Conservation (phyloP, 2,329 filamentous ascomycete genomes). For the Sordariomycetes sp. region DNA sequence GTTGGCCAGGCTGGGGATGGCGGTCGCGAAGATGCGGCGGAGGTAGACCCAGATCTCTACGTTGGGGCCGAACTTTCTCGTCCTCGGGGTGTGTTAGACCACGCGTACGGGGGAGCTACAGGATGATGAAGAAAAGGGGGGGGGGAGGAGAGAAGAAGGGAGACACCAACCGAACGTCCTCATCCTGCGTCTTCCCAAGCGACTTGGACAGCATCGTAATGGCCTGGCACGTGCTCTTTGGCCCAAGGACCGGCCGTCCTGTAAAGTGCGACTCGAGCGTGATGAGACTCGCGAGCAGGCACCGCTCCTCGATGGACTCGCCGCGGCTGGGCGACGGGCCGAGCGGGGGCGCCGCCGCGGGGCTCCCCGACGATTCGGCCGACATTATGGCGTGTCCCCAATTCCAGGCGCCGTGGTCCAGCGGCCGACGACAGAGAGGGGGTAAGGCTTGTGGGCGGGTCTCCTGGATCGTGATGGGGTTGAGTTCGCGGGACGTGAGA, state of each 20-base stretch:
- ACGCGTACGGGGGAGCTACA: background rate
- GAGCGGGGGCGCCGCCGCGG: slow-evolving; percentile 19
- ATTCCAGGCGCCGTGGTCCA: background rate
- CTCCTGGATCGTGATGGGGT: background rate
- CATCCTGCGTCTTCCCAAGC: slow-evolving; percentile 50
- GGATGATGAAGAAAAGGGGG: background rate
- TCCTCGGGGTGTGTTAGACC: background rate
- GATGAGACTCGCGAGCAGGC: slow-evolving; percentile 46
- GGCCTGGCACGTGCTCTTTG: slow-evolving; percentile 38
- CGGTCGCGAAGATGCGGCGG: slow-evolving; percentile 45
- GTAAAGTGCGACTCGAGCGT: slow-evolving; percentile 50
- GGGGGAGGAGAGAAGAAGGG: background rate
- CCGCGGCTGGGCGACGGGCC: slow-evolving; percentile 1
- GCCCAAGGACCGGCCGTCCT: slow-evolving; percentile 41
- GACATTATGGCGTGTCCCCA: background rate
- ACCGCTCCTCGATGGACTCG: slow-evolving; percentile 49
- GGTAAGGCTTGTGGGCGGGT: background rate
- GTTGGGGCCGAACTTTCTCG: slow-evolving; percentile 47
- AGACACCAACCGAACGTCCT: slow-evolving; percentile 40
- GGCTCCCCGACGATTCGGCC: slow-evolving; percentile 7
- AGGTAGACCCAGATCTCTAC: slow-evolving; percentile 54
- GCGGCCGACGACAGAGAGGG: background rate
- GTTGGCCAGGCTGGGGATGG: slow-evolving; percentile 45
- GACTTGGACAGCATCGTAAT: slow-evolving; percentile 44
- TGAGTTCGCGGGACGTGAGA: background rate